Percentiles rank a stretch among this genome's conserved stretches.
Conservation (phyloP, 106 monocot species). For the Dioscorea alata region DNA sequence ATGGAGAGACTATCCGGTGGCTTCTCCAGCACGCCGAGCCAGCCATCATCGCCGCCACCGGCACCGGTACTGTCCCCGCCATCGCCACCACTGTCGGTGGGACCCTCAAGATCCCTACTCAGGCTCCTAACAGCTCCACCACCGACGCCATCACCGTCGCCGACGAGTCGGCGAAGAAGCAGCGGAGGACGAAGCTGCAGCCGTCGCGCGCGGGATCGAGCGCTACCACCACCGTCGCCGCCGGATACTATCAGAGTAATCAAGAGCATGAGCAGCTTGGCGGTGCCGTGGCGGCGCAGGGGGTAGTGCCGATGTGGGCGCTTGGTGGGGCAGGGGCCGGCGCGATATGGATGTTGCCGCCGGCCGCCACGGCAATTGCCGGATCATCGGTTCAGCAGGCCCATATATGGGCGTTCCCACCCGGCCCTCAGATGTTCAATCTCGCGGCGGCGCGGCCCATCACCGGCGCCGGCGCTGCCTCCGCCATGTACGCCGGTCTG, state of each 20-base stretch:
- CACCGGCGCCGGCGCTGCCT: neutral
- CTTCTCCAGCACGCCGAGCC: conserved; percentile 49
- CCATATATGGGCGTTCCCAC: conserved; percentile 28
- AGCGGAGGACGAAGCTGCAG: conserved; percentile 28
- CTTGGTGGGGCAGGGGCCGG: conserved; percentile 10
- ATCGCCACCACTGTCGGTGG: conserved; percentile 40
- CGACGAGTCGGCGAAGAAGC: conserved; percentile 9
- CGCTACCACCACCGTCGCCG: too few species aligned
- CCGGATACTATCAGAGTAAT: neutral
- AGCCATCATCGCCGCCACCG: conserved; percentile 45
- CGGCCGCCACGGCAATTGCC: conserved; percentile 3
- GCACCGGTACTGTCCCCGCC: conserved; percentile 44
- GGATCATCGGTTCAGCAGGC: conserved; percentile 5
- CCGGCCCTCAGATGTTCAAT: conserved; percentile 5
- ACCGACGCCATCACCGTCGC: neutral
- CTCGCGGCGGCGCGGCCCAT: neutral
- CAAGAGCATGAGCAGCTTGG: conserved; percentile 1
- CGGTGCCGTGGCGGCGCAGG: conserved; percentile 2
- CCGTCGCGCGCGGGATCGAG: neutral
- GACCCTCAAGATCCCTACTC: conserved; percentile 25
- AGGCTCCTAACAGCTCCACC: conserved; percentile 6
- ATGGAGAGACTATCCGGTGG: conserved; percentile 53
- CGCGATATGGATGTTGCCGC: conserved; percentile 27
- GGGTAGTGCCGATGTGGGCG: conserved; percentile 15
- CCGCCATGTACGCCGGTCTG: neutral